Conservation (phyloP, 148 eudicot genomes). For the Hydrangea macrophylla region DNA sequence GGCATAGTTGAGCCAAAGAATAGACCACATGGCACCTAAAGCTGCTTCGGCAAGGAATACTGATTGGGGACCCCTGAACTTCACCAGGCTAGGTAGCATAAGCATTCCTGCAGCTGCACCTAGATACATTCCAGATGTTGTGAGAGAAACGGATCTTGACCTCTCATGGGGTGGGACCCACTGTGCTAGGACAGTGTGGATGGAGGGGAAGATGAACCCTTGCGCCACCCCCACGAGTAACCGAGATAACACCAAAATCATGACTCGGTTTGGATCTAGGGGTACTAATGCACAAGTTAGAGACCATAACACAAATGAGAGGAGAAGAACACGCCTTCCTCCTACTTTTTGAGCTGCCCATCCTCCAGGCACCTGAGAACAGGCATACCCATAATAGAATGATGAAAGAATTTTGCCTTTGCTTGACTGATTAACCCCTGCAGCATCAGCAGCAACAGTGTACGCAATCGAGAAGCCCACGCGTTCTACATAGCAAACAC, state of each 20-base stretch:
- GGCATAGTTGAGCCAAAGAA: conserved; percentile 65
- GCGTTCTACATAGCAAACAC: conserved; percentile 75
- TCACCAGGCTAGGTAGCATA: conserved; percentile 62
- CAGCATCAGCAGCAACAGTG: too few relatives aligned
- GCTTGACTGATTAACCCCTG: too few relatives aligned
- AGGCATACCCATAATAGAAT: conserved; percentile 78
- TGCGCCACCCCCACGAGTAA: conserved; percentile 77
- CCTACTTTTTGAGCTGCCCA: conserved; percentile 89
- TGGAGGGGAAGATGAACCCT: conserved; percentile 86
- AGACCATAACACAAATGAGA: conserved; percentile 74
- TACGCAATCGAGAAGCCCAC: conserved; percentile 85
- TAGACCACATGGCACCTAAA: conserved; percentile 68
- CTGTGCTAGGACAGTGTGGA: too few relatives aligned
- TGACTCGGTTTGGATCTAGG: conserved; percentile 56
- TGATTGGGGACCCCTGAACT: too few relatives aligned
- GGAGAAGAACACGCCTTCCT: conserved; percentile 71
- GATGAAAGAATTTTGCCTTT: conserved; percentile 77
- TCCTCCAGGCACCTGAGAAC: conserved; percentile 81
- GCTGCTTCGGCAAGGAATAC: conserved; percentile 71
- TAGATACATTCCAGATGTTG: conserved; percentile 79
- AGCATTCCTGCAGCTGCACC: conserved; percentile 83
- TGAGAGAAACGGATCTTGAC: conserved; percentile 74
- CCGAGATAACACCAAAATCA: conserved; percentile 55
- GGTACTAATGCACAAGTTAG: too few relatives aligned
- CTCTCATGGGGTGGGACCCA: conserved; percentile 77